Evolutionary conservation across 345 rosid genomes (phyloP), one percentile per base, ranked within the genome.

Genomic region (Ailanthus altissimus): DNA sequence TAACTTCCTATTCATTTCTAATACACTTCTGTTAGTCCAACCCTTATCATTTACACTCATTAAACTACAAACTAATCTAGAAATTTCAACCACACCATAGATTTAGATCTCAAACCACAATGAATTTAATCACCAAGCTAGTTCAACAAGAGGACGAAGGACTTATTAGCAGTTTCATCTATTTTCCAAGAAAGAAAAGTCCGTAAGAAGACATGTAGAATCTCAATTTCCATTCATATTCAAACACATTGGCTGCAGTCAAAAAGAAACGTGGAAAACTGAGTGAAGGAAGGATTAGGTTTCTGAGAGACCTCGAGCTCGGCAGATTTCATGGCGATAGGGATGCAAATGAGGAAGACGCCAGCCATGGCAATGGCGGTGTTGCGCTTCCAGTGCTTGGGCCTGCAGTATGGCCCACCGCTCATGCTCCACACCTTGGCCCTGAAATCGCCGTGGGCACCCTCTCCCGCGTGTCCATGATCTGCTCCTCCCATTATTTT

Each of bases 351-450:
- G 71, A 96, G 94, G 80, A 96, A 73, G 79, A 92, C 65, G 16
- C 99, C 97, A 58, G 84, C 83, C 97, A 96, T 89, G 73, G 98
- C 98, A 58, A 96, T 76, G 86, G 99, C 99, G 6, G 99, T 96
- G 82, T 96, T 96, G 75, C 99, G 95, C 75, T 85, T 86, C 99
- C 99, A 96, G 88, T 96, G 97, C 79, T 93, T 94, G 40, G 98
- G 99, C 72, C 98, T 82, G 89, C 99, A 93, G 83, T 96, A 47
- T 23, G 99, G 97, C 21, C 99, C 99, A 43, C 99, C 99, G 59
- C 86, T 7, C 97, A 94, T 91, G 80, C 90, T 93, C 99, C 98
- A 96, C 12, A 96, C 99, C 81, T 96, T 96, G 54, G 73, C 77
- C 87, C 99, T 89, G 85, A 96, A 96, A 77, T 96, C 98, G 43